phyloP scores from a whole-genome alignment of 371 early-diverging fungal genomes.

The Lichtheimia ramosa region DNA sequence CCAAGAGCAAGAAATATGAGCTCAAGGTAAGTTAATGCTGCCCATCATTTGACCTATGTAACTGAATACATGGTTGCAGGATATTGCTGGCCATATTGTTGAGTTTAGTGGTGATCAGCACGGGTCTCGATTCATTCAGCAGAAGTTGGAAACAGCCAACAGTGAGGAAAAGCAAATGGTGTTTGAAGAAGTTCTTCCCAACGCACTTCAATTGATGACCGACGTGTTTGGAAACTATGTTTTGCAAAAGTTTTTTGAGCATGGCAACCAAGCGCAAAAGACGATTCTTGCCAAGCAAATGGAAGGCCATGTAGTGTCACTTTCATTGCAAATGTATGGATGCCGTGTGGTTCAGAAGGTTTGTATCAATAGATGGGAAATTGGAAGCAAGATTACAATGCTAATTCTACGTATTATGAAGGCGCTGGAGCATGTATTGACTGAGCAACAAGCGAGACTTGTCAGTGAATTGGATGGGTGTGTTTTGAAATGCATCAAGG shows the following conservation, averaged over 20 bases:
- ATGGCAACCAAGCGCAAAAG: constrained; percentile 88
- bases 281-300: constrained; percentile 88
- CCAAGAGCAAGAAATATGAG: constrained; percentile 93
- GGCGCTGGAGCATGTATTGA: constrained; percentile 92
- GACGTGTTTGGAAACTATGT: constrained; percentile 99
- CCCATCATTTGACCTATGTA: not conserved
- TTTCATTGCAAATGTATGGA: constrained; percentile 99
- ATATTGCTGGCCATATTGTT: constrained; percentile 90
- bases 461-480: constrained; percentile 94
- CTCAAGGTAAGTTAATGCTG: constrained; percentile 53
- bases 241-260: constrained; percentile 99
- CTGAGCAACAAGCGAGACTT: constrained; percentile 89
- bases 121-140: constrained; percentile 99
- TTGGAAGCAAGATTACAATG: not conserved
- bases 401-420: not conserved
- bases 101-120: constrained; percentile 99
- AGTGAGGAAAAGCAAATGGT: constrained; percentile 95
- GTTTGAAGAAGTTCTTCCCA: constrained; percentile 94
- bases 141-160: constrained; percentile 94
- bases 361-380: too few relatives aligned
- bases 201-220: constrained; percentile 94
- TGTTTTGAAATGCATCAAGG: constrained; percentile 97
- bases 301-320: constrained; percentile 90
- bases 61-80: constrained; percentile 40
- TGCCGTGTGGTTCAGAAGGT: constrained; percentile 99